phyloP scores from a whole-genome alignment of 2,329 filamentous ascomycete species.

The Nigrospora oryzae region DNA sequence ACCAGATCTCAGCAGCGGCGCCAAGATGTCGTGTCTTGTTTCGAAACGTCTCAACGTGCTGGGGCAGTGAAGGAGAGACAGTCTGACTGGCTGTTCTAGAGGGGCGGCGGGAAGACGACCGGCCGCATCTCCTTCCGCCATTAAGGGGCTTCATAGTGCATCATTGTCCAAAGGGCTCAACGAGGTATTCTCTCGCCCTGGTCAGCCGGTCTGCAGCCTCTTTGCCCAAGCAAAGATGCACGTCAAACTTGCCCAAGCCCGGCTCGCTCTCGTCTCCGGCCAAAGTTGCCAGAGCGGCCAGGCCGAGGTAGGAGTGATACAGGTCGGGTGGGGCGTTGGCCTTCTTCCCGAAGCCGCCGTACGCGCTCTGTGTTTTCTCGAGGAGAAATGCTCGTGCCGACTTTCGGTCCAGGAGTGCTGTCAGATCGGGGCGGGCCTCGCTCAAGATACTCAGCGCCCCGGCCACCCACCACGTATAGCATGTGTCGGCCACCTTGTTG shows the following conservation, averaged over 20 bases:
- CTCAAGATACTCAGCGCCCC: constrained; percentile 45
- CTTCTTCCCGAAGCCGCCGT: constrained; percentile 74
- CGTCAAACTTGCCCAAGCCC: constrained; percentile 63
- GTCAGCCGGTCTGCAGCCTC: constrained; percentile 44
- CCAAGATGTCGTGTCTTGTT: too few relatives aligned
- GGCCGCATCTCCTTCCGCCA: too few relatives aligned
- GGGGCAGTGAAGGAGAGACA: too few relatives aligned
- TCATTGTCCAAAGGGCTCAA: neutral
- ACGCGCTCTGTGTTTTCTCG: constrained; percentile 75
- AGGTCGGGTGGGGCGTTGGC: constrained; percentile 65
- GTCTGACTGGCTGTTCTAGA: too few relatives aligned
- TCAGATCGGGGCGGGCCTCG: constrained; percentile 47
- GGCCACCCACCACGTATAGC: constrained; percentile 88
- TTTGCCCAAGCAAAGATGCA: constrained; percentile 65
- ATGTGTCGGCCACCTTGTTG: constrained; percentile 91
- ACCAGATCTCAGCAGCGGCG: too few relatives aligned
- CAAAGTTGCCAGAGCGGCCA: constrained; percentile 70
- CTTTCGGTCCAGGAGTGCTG: constrained; percentile 46
- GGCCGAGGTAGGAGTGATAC: constrained; percentile 82
- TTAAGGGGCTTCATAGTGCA: neutral
- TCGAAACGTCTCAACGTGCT: too few relatives aligned
- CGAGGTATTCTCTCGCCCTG: constrained; percentile 26
- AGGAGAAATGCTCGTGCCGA: constrained; percentile 72
- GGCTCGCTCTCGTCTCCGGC: constrained; percentile 41
- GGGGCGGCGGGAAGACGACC: too few relatives aligned